Percentiles rank a stretch among this genome's conserved stretches.
Evolutionary conservation across 208 protist species (phyloP).

Genomic region (Tritrichomonas musculus): DNA sequence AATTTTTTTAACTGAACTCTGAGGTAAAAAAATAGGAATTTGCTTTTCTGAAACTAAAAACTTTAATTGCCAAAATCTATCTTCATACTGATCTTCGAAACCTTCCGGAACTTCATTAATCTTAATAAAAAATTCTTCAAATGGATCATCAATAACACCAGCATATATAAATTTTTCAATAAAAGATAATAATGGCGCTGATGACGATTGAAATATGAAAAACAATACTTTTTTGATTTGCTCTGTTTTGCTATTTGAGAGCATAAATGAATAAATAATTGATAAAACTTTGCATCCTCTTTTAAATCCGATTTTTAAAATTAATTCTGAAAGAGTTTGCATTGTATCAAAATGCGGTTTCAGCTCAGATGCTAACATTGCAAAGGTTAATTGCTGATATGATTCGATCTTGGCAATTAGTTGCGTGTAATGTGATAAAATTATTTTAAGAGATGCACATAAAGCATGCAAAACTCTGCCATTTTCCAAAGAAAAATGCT

Average conservation of each 20-base stretch:
- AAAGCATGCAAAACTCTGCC: neutral
- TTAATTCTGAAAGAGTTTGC: neutral
- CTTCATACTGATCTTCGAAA: neutral
- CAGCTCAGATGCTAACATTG: neutral
- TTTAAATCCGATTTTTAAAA: neutral
- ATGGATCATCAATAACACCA: neutral
- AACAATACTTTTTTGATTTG: neutral
- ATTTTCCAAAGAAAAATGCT: neutral
- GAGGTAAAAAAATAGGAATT: neutral
- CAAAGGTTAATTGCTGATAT: neutral
- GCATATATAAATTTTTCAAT: neutral
- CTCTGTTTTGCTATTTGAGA: neutral
- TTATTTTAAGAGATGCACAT: neutral
- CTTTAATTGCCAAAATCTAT: neutral
- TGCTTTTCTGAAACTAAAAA: neutral
- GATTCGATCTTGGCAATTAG: neutral
- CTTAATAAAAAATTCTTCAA: neutral
- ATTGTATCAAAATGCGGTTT: neutral
- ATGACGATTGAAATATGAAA: neutral
- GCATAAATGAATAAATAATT: neutral
- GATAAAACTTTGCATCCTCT: neutral
- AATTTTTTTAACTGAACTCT: neutral
- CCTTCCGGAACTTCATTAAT: neutral
- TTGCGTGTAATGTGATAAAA: neutral
- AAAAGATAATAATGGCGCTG: neutral